Evolutionary conservation across 192 early-diverging fungal genomes (phyloP).

Genomic region (Borealophlyctis nickersoniae): DNA sequence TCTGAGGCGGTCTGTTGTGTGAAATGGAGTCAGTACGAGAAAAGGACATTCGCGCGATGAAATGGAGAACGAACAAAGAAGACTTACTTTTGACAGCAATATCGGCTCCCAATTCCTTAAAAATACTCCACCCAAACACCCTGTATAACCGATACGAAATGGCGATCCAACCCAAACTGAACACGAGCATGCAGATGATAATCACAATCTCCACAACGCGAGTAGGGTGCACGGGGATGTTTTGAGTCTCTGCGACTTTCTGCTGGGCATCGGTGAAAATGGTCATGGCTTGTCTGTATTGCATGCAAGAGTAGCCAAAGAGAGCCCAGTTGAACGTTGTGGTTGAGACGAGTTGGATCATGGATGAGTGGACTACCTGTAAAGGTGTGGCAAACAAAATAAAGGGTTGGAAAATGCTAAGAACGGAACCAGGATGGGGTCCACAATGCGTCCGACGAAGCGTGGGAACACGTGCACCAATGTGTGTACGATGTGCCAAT

Average conservation of each 20-base stretch:
- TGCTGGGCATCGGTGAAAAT: constrained; percentile 12
- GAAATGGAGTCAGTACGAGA: neutral
- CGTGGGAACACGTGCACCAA: constrained; percentile 9
- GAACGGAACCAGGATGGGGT: neutral
- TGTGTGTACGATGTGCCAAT: too few species aligned
- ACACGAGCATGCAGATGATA: constrained; percentile 33
- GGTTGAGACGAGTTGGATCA: constrained; percentile 49
- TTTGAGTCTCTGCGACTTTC: neutral
- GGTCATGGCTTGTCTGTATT: constrained; percentile 37
- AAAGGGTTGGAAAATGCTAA: neutral
- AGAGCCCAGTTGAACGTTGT: constrained; percentile 44
- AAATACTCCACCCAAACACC: constrained; percentile 57
- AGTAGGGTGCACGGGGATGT: constrained; percentile 28
- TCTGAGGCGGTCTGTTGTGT: constrained; percentile 42
- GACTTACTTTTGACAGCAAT: constrained; percentile 46
- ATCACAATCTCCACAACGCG: constrained; percentile 29
- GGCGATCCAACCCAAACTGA: constrained; percentile 41
- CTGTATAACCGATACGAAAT: constrained; percentile 43
- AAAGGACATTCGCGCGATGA: neutral
- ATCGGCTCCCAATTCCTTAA: constrained; percentile 58
- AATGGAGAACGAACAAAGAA: constrained; percentile 7
- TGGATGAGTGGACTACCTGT: constrained; percentile 35
- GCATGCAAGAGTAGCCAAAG: constrained; percentile 39
- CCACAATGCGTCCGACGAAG: neutral
- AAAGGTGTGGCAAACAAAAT: neutral